A percentile compares a stretch with the other conserved stretches of the same genome.
Conservation (phyloP, 164 flowering plant species). For the Vitis rupestris region DNA sequence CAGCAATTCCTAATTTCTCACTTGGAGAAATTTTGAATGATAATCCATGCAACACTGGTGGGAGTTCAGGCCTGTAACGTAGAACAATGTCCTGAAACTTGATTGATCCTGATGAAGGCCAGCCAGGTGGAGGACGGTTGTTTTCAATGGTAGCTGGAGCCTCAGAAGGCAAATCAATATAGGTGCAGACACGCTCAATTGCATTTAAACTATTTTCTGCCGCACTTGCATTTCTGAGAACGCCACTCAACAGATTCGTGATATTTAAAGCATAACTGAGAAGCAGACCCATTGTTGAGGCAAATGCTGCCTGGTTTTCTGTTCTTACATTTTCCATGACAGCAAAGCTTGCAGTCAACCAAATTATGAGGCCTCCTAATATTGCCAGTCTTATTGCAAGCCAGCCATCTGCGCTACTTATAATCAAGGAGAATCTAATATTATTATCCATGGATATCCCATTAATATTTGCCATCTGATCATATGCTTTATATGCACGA, state of each 20-base stretch:
- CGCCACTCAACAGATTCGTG: conserved; percentile 68
- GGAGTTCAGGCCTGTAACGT: conserved; percentile 90
- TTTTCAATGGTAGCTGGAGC: conserved; percentile 67
- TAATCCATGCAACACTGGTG: conserved; percentile 89
- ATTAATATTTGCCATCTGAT: conserved; percentile 76
- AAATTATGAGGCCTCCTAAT: conserved; percentile 92
- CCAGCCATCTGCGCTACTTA: conserved; percentile 87
- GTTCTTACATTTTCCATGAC: conserved; percentile 80
- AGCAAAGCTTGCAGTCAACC: conserved; percentile 94
- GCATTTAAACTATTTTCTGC: conserved; percentile 93
- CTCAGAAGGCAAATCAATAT: conserved; percentile 85
- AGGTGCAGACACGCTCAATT: conserved; percentile 82
- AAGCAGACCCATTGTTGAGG: conserved; percentile 96
- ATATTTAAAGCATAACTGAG: conserved; percentile 89
- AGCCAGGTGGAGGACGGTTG: conserved; percentile 84
- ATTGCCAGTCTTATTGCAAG: conserved; percentile 81
- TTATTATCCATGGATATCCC: conserved; percentile 93
- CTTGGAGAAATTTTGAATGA: conserved; percentile 64
- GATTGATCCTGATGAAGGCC: conserved; percentile 87
- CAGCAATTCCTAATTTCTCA: conserved; percentile 92
- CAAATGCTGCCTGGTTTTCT: conserved; percentile 69
- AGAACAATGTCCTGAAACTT: conserved; percentile 77
- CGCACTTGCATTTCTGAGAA: conserved; percentile 82
- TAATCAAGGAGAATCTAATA: conserved; percentile 79
- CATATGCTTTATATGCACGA: conserved; percentile 92